Base-by-base conservation (phyloP, 1,139 yeast genomes). In the Kodamaea sp. region DNA sequence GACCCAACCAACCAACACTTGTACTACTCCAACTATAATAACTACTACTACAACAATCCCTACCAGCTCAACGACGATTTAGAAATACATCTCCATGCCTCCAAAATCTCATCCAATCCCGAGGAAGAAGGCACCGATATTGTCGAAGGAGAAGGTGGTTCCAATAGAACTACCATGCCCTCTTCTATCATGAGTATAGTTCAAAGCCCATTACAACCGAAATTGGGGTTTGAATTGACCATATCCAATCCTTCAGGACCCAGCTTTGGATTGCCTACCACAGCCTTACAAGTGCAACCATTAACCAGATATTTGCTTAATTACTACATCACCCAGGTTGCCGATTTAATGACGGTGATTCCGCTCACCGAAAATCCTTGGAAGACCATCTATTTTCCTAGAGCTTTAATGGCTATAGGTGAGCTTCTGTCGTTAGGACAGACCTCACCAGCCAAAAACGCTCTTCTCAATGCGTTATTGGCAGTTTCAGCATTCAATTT, bases 281-380 rank as follows among this genome's bases (percentile, higher is more conserved):
- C 80, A 2, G 80, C 90, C 7, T 55, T 83, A 32, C 76, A 74
- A 47, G 78, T 82, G 7, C 78, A 78, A 48, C 87, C 88, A 5
- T 63, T 80, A 48, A 77, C 88, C 11, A 51, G 95, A 34, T 84
- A 81, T 53, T 63, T 88, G 28, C 63, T 88, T 28, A 80, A 80
- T 43, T 80, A 88, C 53, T 88, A 87, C 55, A 75, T 79, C n/a
- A 77, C 83, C 11, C 79, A 81, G 42, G 95, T 88, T 1, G 92
- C 94, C 0, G 92, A 86, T 53, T 69, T 84, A 51, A 87, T 88
- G 96, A 83, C 95, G 0, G 95, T 87, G 8, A 82, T 87, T 20
- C 86, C 88, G 1, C 71, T 86, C 32, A 79, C 85, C 0, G 84
- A 83, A 43, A 87, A 86, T 51, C 95, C 96, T 0, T 88, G 96